phyloP scores from a whole-genome alignment of 2,329 filamentous ascomycete species.

The Sordariomycetes sp. region DNA sequence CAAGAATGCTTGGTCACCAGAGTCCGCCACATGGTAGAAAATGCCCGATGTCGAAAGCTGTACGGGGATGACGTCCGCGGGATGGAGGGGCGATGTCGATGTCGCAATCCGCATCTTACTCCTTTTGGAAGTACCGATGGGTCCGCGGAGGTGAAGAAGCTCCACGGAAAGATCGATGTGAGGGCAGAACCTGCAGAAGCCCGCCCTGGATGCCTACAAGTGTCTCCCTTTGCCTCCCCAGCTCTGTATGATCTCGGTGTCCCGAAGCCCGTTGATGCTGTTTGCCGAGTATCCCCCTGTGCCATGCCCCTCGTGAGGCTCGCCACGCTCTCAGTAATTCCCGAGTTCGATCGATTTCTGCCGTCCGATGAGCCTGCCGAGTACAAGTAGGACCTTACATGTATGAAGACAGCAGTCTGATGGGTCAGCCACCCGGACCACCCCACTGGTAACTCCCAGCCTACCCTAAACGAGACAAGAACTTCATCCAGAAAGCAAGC shows the following conservation, averaged over 20 bases:
- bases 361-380: no score
- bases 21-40: neutral
- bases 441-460: neutral
- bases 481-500: neutral
- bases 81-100: constrained; percentile 11
- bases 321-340: no score
- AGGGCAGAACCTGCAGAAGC: no score
- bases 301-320: no score
- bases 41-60: neutral
- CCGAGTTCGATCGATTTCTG: no score
- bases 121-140: neutral
- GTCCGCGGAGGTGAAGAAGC: neutral
- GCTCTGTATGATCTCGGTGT: no score
- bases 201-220: no score
- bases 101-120: constrained; percentile 14
- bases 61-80: constrained; percentile 3
- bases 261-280: no score
- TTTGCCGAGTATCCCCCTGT: no score
- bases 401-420: neutral
- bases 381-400: no score
- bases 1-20: neutral
- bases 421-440: no score
- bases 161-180: neutral
- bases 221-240: no score
- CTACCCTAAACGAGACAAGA: neutral